Percentiles rank a stretch among this genome's conserved stretches.
Evolutionary conservation across 2,329 filamentous ascomycete species (phyloP).

Genomic region (Xylariales sp.): DNA sequence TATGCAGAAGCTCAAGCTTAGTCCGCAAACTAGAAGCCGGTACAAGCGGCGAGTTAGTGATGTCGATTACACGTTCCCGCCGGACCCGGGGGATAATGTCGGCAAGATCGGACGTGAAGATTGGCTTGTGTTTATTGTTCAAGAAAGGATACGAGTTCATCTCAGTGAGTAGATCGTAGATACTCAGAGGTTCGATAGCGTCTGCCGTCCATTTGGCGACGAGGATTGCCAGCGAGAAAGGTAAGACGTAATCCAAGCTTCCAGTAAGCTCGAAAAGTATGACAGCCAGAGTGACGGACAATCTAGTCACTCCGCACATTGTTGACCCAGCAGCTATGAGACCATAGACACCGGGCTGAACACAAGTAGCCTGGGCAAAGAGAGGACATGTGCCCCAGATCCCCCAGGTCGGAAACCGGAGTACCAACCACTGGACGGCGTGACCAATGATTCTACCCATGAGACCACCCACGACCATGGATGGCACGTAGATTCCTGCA

Average conservation of each 20-base stretch:
- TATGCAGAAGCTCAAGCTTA: conserved; percentile 78
- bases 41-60: conserved; percentile 76
- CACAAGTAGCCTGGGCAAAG: conserved; percentile 70
- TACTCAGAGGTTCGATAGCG: conserved; percentile 87
- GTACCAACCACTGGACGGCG: conserved; percentile 72
- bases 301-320: conserved; percentile 93
- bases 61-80: conserved; percentile 78
- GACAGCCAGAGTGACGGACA: conserved; percentile 90
- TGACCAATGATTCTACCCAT: conserved; percentile 88
- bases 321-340: conserved; percentile 92
- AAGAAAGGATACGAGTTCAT: conserved; percentile 98
- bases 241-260: conserved; percentile 89
- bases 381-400: conserved; percentile 73
- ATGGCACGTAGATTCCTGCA: conserved; percentile 94
- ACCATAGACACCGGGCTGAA: conserved; percentile 95
- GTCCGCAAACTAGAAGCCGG: conserved; percentile 69
- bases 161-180: conserved; percentile 91
- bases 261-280: conserved; percentile 96
- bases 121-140: conserved; percentile 90
- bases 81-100: conserved; percentile 79
- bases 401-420: conserved; percentile 65
- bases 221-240: conserved; percentile 86
- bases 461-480: conserved; percentile 95
- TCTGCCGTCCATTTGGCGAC: conserved; percentile 99
- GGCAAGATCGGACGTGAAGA: conserved; percentile 82